Base-by-base conservation (phyloP, 805 yeast genomes). In the Starmera caribaea region DNA sequence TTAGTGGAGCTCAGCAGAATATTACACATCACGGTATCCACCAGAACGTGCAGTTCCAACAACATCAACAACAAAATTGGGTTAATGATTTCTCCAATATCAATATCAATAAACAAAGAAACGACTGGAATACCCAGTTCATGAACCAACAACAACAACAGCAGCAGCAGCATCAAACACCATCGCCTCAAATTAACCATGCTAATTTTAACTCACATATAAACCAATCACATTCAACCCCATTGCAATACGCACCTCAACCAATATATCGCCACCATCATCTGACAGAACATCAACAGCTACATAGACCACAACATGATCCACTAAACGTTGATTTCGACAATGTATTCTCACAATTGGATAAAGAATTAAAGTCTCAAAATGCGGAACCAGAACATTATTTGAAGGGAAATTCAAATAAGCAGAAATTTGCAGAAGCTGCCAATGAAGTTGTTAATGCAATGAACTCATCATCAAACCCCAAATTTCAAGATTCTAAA, bases 391-490 rank as follows among this genome's bases (percentile, higher is more conserved):
- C 21, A 12, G 8, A 10, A 12, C 15, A 8, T 17, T 12, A 35
- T 5, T 6, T 13, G 3, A 16, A 35, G 16, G 27, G 30, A n/a
- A 35, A 27, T 28, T 36, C 38, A 11, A 36, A 41, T 21, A 49
- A 51, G 29, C 39, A 42, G 17, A 43, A 46, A 10, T 50, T 54
- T 36, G 44, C 50, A 38, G 41, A 46, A 21, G 53, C 56, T n/a
- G 59, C 59, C 2, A 40, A 45, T 37, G 46, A 53, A 30, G 51
- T 54, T 26, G 48, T 51, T 2, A 41, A 50, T 16, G 58, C 45
- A 13, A 54, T 54, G 58, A 34, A 41, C 12, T 33, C 49, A 9
- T 30, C 45, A 0, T 38, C 40, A 1, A 41, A 48, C 16, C 34
- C 29, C 2, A 54, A 54, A 39, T 54, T 54, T 33, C 46, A 51